Percentiles rank a stretch among this genome's conserved stretches.
These are phyloP conservation scores for Alternaria solani DNA, from an alignment of 2,329 filamentous ascomycete species.

Conservation along the genomic window DNA sequence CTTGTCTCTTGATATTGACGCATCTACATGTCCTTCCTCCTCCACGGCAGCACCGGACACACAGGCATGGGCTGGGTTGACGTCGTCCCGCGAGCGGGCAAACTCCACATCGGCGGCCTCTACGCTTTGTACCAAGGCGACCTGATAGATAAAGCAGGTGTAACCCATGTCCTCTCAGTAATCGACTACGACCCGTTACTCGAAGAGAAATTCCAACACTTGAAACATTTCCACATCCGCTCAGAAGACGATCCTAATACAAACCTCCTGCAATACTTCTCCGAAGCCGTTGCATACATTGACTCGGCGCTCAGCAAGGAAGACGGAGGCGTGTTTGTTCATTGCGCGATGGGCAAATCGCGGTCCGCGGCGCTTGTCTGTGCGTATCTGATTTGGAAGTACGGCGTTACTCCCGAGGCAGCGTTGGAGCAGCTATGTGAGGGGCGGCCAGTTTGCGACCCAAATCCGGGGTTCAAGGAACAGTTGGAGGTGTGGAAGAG, in stretches of 20 bases:
- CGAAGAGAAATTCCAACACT: conserved; percentile 34
- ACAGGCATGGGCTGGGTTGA: conserved; percentile 52
- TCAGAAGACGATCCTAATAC: conserved; percentile 47
- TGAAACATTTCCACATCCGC: conserved; percentile 42
- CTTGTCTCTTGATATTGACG: too few species aligned
- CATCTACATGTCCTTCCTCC: conserved; percentile 39
- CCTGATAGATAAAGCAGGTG: conserved; percentile 41
- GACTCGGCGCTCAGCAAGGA: conserved; percentile 27
- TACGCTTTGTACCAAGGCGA: conserved; percentile 53
- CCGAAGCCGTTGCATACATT: conserved; percentile 32
- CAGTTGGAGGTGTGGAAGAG: conserved; percentile 40
- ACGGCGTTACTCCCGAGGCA: conserved; percentile 21
- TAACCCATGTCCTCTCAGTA: conserved; percentile 45
- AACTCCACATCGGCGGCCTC: conserved; percentile 54
- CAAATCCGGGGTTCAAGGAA: conserved; percentile 47
- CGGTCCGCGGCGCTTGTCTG: conserved; percentile 44
- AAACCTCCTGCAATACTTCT: conserved; percentile 39
- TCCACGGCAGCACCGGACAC: conserved; percentile 41
- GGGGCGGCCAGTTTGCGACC: conserved; percentile 46
- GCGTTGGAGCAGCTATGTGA: conserved; percentile 42
- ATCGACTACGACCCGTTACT: conserved; percentile 45
- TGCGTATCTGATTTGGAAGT: conserved; percentile 46
- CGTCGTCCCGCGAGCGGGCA: conserved; percentile 43
- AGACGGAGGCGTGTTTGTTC: conserved; percentile 39
- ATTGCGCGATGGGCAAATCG: conserved; percentile 49